These are phyloP conservation scores for Melampsora larici-populina DNA, from an alignment of 1,284 basidiomycete genomes.

Conservation along the genomic window DNA sequence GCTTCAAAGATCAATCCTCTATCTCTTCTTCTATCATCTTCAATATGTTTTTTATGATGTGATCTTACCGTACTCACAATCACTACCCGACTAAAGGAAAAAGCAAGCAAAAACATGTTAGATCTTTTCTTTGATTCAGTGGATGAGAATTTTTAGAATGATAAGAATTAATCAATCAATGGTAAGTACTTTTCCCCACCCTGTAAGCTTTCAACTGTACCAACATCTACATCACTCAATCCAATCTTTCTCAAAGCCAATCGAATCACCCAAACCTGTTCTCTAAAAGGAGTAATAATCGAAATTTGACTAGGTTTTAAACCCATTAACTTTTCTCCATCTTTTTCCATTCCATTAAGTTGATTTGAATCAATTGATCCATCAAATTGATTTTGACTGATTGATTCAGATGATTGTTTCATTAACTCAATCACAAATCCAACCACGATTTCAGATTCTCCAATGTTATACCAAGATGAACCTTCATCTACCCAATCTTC, in stretches of 20 bases:
- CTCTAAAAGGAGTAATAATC: conserved; percentile 55
- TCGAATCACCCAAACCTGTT: conserved; percentile 57
- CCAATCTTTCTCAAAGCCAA: conserved; percentile 50
- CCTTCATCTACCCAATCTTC: conserved; percentile 56
- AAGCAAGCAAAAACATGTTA: background rate
- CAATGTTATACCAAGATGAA: conserved; percentile 29
- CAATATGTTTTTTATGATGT: conserved; percentile 50
- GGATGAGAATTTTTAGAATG: too few relatives aligned
- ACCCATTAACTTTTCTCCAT: conserved; percentile 4
- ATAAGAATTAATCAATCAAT: too few relatives aligned
- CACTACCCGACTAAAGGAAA: conserved; percentile 47
- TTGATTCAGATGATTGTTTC: conserved; percentile 43
- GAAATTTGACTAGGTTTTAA: conserved; percentile 47
- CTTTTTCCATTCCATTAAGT: conserved; percentile 6
- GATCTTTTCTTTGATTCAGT: background rate
- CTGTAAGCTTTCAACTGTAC: conserved; percentile 53
- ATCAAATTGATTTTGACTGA: conserved; percentile 50
- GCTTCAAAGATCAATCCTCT: conserved; percentile 54
- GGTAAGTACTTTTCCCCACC: conserved; percentile 48
- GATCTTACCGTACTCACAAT: conserved; percentile 54
- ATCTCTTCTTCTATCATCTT: conserved; percentile 49
- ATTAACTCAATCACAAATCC: background rate
- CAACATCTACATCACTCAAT: conserved; percentile 53
- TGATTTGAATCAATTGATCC: conserved; percentile 48
- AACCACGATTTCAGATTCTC: conserved; percentile 44